Base-by-base conservation (phyloP, 805 yeast genomes). In the Cyberlindnera subsufficiens region DNA sequence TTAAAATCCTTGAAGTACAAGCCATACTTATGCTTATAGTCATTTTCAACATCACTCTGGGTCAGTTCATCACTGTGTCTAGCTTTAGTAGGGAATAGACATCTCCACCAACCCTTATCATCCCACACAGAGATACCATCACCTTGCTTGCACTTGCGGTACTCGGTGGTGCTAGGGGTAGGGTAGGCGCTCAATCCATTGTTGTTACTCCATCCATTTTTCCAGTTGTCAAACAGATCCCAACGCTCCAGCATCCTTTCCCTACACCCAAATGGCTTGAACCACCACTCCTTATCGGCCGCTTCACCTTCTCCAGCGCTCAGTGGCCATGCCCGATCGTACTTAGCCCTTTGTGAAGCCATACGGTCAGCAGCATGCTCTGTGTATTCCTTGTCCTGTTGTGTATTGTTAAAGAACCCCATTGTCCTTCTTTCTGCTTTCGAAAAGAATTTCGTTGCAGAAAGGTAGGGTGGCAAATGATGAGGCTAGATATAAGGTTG, bases 71-170 rank as follows among this genome's bases (percentile, higher is more conserved):
- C 57, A 4, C 63, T 53, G 44, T 56, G 61, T 54, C 50, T 51
- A 40, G 53, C 49, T 47, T 60, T 66, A 38, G 61, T 64, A 11
- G 96, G 96, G 61, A 90, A 83, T 37, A 91, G 66, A 64, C 98
- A 91, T 57, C 90, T 76, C 97, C 97, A 91, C 61, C 80, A 75
- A 0, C 97, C 98, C 18, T 74, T 70, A 31, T 76, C 65, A 58
- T 88, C 95, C 96, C 97, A 91, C 11, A 79, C 80, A 0, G 87
- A 76, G 6, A 74, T 64, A 3, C 99, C 98, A 8, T 78, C 66
- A 30, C 72, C 64, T 17, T 74, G 75, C 47, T 74, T 52, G 62
- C 98, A 91, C 37, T 75, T 69, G 40, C 74, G 69, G 60, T 80
- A 86, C 47, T 77, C 74, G 39, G 71, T 60, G 3, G 74, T 66